These are phyloP conservation scores for Trichoderma sp. DNA, from an alignment of 2,329 filamentous ascomycete genomes.

Conservation along the genomic window DNA sequence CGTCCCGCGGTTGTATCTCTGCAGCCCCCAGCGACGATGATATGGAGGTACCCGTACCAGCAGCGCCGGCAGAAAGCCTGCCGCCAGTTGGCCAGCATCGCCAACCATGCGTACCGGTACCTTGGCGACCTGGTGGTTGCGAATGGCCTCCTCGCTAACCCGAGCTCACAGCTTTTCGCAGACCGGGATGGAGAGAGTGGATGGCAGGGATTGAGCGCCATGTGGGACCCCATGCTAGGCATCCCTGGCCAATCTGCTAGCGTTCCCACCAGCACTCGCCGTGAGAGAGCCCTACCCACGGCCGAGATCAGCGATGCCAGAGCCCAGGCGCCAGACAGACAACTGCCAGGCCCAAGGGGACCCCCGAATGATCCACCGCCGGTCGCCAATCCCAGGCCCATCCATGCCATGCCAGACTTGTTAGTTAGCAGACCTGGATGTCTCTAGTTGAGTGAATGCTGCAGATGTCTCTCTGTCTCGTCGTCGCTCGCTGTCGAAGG, in stretches of 20 bases:
- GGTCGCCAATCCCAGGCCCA: slow-evolving; percentile 3
- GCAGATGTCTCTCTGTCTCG: background rate
- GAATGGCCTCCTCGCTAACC: background rate
- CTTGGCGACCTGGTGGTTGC: background rate
- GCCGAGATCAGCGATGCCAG: slow-evolving; percentile 4
- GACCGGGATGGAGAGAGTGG: background rate
- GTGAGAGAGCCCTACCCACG: slow-evolving; percentile 16
- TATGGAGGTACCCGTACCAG: background rate
- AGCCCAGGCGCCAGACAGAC: slow-evolving; percentile 2
- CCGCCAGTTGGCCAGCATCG: background rate
- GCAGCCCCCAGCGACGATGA: background rate
- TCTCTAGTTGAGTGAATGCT: slow-evolving; percentile 1
- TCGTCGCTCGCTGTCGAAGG: background rate
- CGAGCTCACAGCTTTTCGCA: background rate
- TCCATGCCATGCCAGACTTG: background rate
- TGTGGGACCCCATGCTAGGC: background rate
- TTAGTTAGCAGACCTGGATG: background rate
- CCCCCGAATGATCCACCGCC: slow-evolving; percentile 10
- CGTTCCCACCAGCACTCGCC: background rate
- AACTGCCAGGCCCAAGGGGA: slow-evolving; percentile 10
- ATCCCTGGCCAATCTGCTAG: slow-evolving; percentile 6
- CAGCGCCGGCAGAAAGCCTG: background rate
- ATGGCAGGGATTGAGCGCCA: slow-evolving; percentile 9
- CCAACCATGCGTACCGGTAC: background rate
- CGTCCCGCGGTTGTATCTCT: background rate